phyloP scores from a whole-genome alignment of 371 early-diverging fungal species.

The Mucor plumbeus region DNA sequence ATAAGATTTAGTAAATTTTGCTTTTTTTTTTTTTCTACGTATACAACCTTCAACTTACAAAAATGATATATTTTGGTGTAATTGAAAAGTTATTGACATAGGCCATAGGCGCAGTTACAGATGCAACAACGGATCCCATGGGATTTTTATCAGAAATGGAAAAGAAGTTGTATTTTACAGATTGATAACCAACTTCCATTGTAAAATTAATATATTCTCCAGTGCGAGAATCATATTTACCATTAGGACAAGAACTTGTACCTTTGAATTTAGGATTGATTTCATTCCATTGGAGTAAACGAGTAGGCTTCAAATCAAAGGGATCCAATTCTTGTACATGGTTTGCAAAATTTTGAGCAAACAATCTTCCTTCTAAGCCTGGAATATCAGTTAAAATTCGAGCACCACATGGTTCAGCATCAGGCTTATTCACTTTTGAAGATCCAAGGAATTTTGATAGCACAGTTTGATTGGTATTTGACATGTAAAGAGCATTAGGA shows the following conservation, averaged over 20 bases:
- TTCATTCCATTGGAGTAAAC: slow-evolving; percentile 65
- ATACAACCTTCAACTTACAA: slow-evolving; percentile 42
- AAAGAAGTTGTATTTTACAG: slow-evolving; percentile 69
- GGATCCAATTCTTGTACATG: slow-evolving; percentile 78
- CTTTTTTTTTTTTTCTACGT: no score
- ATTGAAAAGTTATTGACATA: slow-evolving; percentile 75
- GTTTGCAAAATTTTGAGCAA: slow-evolving; percentile 62
- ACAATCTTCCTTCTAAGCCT: slow-evolving; percentile 60
- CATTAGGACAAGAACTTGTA: slow-evolving; percentile 71
- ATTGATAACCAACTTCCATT: slow-evolving; percentile 71
- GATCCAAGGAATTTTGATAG: slow-evolving; percentile 60
- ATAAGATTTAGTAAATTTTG: background rate
- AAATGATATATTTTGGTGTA: slow-evolving; percentile 71
- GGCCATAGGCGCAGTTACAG: slow-evolving; percentile 66
- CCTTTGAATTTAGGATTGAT: slow-evolving; percentile 77
- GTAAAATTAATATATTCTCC: slow-evolving; percentile 77
- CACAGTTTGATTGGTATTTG: slow-evolving; percentile 70
- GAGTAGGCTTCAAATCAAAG: slow-evolving; percentile 69
- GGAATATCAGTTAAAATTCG: slow-evolving; percentile 54
- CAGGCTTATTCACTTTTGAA: slow-evolving; percentile 53
- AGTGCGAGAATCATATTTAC: slow-evolving; percentile 67
- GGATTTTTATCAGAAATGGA: slow-evolving; percentile 64
- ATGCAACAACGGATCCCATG: slow-evolving; percentile 65
- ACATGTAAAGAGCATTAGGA: slow-evolving; percentile 67
- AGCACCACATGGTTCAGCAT: slow-evolving; percentile 62